These are phyloP conservation scores for Aureococcus anophagefferens DNA, from an alignment of 108 stramenopile genomes.

Conservation along the genomic window DNA sequence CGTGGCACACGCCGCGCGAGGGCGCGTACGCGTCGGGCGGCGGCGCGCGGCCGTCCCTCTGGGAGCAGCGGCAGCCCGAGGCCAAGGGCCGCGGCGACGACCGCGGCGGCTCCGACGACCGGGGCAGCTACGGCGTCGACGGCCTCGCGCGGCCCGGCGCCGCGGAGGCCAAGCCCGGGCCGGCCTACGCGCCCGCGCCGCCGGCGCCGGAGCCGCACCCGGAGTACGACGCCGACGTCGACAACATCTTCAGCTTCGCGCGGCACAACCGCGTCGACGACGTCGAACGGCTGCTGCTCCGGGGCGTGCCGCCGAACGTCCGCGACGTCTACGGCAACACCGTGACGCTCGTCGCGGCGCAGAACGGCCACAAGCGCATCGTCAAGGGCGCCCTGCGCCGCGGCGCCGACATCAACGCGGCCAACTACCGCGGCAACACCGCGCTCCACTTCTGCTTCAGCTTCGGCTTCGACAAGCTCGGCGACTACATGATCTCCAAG, in stretches of 20 bases:
- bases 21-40: too few species aligned
- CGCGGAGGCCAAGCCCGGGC: too few species aligned
- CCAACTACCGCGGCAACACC: slow-evolving; percentile 39
- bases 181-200: too few species aligned
- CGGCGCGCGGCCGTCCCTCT: too few species aligned
- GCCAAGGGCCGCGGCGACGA: too few species aligned
- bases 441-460: slow-evolving; percentile 40
- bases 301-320: slow-evolving; percentile 47
- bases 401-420: slow-evolving; percentile 44
- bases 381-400: slow-evolving; percentile 48
- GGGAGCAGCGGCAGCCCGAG: too few species aligned
- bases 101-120: too few species aligned
- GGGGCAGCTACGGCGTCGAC: too few species aligned
- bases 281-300: slow-evolving; percentile 38
- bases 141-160: too few species aligned
- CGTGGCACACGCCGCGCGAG: too few species aligned
- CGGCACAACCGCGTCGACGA: slow-evolving; percentile 48
- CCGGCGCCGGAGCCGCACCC: background rate
- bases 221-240: slow-evolving; percentile 9
- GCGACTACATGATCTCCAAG: slow-evolving; percentile 41
- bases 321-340: slow-evolving; percentile 56
- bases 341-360: slow-evolving; percentile 46
- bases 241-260: slow-evolving; percentile 50
- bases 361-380: slow-evolving; percentile 58
- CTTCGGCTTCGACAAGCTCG: slow-evolving; percentile 35